phyloP scores from a whole-genome alignment of 768 basidiomycete genomes.

The Podaxis sp. region DNA sequence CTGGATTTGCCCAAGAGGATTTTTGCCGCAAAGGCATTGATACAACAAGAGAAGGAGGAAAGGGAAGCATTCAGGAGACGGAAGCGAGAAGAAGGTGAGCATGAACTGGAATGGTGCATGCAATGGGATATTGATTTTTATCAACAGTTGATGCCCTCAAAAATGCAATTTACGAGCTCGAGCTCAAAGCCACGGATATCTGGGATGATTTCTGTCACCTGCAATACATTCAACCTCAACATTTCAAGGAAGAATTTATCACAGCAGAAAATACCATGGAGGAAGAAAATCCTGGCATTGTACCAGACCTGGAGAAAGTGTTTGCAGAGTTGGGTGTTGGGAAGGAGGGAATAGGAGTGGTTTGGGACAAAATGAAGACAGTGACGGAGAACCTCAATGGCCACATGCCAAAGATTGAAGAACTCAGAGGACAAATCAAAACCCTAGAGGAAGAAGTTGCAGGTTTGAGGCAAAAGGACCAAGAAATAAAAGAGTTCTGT shows the following conservation, averaged over 20 bases:
- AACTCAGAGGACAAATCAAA: constrained; percentile 17
- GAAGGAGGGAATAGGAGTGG: not conserved
- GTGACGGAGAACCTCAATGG: constrained; percentile 1
- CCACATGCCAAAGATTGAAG: constrained; percentile 7
- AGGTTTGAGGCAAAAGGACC: constrained; percentile 35
- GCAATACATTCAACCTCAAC: not conserved
- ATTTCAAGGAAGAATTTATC: not conserved
- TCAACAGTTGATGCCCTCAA: not conserved
- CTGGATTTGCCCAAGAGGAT: constrained; percentile 12
- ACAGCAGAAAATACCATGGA: constrained; percentile 7
- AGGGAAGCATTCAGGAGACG: not conserved
- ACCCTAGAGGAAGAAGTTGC: constrained; percentile 26
- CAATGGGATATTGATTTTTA: not conserved
- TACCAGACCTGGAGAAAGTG: not conserved
- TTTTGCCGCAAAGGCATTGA: not conserved
- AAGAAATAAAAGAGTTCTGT: constrained; percentile 35
- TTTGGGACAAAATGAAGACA: constrained; percentile 5
- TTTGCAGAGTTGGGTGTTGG: constrained; percentile 3
- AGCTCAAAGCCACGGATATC: constrained; percentile 10
- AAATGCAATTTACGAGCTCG: not conserved
- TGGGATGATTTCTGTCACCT: constrained; percentile 8
- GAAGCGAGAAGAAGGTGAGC: constrained; percentile 3
- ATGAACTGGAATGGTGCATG: not conserved
- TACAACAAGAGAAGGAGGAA: not conserved
- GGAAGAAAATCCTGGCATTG: not conserved